Base-by-base conservation (phyloP, 2,329 filamentous ascomycete species). In the Ceratocystis albifundus region DNA sequence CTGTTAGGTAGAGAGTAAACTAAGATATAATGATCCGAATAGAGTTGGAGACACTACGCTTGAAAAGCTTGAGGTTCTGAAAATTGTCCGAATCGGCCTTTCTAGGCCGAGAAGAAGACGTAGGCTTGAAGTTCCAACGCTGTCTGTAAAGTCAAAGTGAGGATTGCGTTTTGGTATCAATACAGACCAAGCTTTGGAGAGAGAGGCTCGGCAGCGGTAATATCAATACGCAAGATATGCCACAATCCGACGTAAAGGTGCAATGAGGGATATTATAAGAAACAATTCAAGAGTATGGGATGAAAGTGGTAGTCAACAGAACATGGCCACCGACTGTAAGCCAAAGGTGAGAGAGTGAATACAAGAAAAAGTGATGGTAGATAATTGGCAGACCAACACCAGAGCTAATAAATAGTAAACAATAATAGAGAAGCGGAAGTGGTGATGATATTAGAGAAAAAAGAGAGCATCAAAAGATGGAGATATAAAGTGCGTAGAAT, bases 401-500 rank as follows among this genome's bases (percentile, higher is more conserved):
- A 5, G 45, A 28, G 32, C 61, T 41, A 22, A 17, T 22, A n/a
- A 63, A 48, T 22, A 62, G 61, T 63, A 63, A 63, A 32, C 15
- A 50, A 63, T 63, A 63, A 48, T 63, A n/a, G 61, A 63, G 44
- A 63, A 50, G 28, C 53, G 28, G 53, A 57, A 57, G 22, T 57
- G 53, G 15, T 57, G 53, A 57, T 25, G 30, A 57, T 57, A 57
- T 57, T 57, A 57, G 25, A 57, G 53, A 57, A 57, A 3, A 57
- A 32, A 30, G 53, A 57, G 28, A 63, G 61, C 61, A 50, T 63
- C n/a, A 22, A 28, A 30, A 53, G 36, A 55, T 36, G 46, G 32
- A 57, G 48, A 64, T 36, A 64, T 15, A 64, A 57, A 57, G 8
- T 32, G 53, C 3, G 28, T 22, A 25, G 17, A 32, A 53, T 36